phyloP scores from a whole-genome alignment of 495 filamentous ascomycete species.

The Xylaria castorea region DNA sequence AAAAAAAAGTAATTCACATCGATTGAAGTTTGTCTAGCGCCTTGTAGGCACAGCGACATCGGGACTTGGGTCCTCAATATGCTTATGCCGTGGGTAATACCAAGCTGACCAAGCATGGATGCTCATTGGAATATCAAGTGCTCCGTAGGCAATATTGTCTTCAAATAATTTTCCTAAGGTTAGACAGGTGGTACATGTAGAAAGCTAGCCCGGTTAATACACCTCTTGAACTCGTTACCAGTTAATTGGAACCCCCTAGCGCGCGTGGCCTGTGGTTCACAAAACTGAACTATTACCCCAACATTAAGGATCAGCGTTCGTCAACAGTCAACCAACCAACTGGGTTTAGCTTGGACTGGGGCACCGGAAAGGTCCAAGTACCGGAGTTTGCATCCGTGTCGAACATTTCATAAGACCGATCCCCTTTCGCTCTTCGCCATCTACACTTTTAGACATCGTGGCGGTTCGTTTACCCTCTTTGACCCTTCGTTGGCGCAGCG shows the following conservation, averaged over 20 bases:
- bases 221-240: not conserved
- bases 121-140: constrained; percentile 1
- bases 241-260: not conserved
- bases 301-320: constrained; percentile 12
- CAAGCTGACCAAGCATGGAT: constrained; percentile 7
- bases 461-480: not conserved
- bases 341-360: constrained; percentile 11
- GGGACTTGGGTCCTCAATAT: not conserved
- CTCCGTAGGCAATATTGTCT: not conserved
- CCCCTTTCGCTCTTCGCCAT: constrained; percentile 4
- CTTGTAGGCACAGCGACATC: constrained; percentile 11
- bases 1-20: not conserved
- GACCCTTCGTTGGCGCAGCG: not conserved
- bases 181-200: not conserved
- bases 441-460: not conserved
- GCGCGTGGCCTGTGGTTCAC: constrained; percentile 3
- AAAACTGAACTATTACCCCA: constrained; percentile 9
- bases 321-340: not conserved
- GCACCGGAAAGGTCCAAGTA: not conserved
- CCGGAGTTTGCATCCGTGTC: not conserved
- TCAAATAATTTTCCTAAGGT: constrained; percentile 6
- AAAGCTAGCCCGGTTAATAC: not conserved
- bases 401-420: not conserved
- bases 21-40: not conserved
- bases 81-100: constrained; percentile 10